Evolutionary conservation across 2,329 filamentous ascomycete genomes (phyloP), one percentile per base, ranked within the genome.

Genomic region (Escovopsis sp.): DNA sequence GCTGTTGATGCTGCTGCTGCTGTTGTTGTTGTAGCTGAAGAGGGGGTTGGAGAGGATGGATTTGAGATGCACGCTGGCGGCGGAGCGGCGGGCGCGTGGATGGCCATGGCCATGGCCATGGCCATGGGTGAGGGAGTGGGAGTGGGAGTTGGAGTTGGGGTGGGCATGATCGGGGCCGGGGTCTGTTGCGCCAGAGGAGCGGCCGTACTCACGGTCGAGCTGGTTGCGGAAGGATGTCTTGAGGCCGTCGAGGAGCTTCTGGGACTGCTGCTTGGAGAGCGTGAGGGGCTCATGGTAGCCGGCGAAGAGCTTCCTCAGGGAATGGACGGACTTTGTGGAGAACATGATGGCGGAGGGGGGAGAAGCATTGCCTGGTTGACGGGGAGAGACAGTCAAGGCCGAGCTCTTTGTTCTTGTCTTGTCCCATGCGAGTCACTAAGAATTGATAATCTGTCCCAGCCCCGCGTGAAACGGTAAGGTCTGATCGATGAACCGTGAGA

Each of bases 191-290:
- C n/a, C n/a, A n/a, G n/a, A n/a, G 28, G 61, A 53, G 52, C 60
- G 67, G 46, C 72, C 72, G 51, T 77, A 70, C 52, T 77, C 73
- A 36, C 60, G 64, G 50, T 77, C 72, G n/a, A 78, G 68, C 28
- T 75, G 69, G 43, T 65, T 65, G 41, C 73, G 67, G 53, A 78
- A 78, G 3, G 73, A 76, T 6, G 63, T 58, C 40, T 74, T 77
- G 41, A 78, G 64, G 32, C 67, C 65, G 42, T 74, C 64, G 47
- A 77, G 70, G 8, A 77, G 66, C 50, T 69, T 68, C 47, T 72
- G 65, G 26, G 71, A 70, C 43, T 75, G 69, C 43, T 65, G 63
- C 36, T 61, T 58, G 37, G 61, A 69, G 34, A 77, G 59, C 2
- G 70, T 65, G 2, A 71, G 57, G 6, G 73, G 72, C 39, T 74